phyloP scores from a whole-genome alignment of 306 rosid genomes.

The Inga oerstediana region DNA sequence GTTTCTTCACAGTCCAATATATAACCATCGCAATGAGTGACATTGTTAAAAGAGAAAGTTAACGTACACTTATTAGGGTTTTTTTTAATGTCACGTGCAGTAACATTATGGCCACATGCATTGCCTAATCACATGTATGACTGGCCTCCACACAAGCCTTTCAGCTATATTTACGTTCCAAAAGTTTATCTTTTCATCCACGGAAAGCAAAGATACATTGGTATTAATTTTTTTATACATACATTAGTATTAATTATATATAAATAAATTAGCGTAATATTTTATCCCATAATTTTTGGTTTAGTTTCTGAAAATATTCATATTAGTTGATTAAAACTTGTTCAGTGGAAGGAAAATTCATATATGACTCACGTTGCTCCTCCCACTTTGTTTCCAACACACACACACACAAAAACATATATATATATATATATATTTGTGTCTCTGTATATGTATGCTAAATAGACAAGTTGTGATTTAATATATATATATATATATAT shows the following conservation, averaged over 20 bases:
- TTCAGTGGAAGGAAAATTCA: no score
- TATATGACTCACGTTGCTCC: neutral
- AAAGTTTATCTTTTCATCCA: neutral
- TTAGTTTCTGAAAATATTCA: neutral
- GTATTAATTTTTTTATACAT: neutral
- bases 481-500: no score
- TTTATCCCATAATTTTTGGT: neutral
- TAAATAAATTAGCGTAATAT: neutral
- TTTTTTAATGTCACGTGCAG: constrained; percentile 22
- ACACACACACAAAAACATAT: neutral
- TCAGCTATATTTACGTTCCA: neutral
- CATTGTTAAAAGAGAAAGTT: constrained; percentile 16
- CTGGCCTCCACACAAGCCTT: constrained; percentile 17
- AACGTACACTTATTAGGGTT: constrained; percentile 10
- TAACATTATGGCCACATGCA: constrained; percentile 40
- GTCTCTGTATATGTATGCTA: no score
- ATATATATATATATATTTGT: no score
- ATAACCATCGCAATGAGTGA: neutral
- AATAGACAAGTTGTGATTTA: no score
- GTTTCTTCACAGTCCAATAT: neutral
- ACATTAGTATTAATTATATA: neutral
- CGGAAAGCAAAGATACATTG: neutral
- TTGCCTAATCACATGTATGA: constrained; percentile 12
- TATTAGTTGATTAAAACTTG: no score
- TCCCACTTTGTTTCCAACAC: neutral